A percentile compares a stretch with the other conserved stretches of the same genome.
phyloP scores from a whole-genome alignment of 257 asterid species.

The Nicotiana obtusifolia region DNA sequence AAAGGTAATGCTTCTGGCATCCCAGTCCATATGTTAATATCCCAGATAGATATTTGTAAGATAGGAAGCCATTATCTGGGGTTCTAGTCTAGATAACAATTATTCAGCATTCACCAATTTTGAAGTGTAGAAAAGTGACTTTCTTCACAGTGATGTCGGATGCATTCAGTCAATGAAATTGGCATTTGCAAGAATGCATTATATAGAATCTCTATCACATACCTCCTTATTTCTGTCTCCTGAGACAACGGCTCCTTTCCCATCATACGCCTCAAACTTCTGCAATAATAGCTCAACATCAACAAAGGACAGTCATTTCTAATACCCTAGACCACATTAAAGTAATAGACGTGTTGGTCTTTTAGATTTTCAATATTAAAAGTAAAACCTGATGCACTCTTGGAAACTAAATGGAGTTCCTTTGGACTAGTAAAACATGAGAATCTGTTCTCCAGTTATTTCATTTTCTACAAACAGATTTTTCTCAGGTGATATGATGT shows the following conservation, averaged over 20 bases:
- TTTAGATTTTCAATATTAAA: neutral
- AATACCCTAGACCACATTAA: neutral
- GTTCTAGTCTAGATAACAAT: neutral
- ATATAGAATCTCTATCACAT: slow-evolving; percentile 12
- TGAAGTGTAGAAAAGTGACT: neutral
- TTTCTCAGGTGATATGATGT: neutral
- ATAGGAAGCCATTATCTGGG: neutral
- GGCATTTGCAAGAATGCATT: neutral
- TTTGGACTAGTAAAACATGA: neutral
- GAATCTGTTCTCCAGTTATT: neutral
- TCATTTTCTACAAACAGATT: neutral
- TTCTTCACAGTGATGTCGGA: neutral
- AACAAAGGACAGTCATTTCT: neutral
- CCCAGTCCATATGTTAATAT: neutral
- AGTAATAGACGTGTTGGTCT: neutral
- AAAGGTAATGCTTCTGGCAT: neutral
- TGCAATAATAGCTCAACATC: slow-evolving; percentile 26
- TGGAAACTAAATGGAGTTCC: slow-evolving; percentile 1
- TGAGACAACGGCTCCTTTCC: slow-evolving; percentile 66
- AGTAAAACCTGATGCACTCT: neutral
- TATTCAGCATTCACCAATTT: neutral
- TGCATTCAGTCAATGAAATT: neutral
- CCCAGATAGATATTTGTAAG: neutral
- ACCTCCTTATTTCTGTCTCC: slow-evolving; percentile 93
- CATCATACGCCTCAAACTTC: slow-evolving; percentile 88